These are phyloP conservation scores for Balamuthia mandrillaris DNA, from an alignment of 208 protist genomes.

Conservation along the genomic window DNA sequence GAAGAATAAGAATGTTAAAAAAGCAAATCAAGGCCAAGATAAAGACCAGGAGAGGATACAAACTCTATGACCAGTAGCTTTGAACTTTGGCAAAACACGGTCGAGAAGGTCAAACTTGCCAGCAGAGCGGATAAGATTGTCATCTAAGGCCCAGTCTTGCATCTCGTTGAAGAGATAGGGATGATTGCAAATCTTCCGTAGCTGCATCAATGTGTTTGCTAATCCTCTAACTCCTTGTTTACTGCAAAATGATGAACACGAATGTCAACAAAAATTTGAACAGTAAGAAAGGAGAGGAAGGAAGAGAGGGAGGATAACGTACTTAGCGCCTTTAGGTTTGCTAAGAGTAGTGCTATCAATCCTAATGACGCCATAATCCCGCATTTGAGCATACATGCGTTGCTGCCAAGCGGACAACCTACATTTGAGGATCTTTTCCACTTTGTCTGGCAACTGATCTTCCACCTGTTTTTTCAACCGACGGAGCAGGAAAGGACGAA, in stretches of 20 bases:
- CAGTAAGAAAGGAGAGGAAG: constrained; percentile 81
- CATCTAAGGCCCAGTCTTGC: background rate
- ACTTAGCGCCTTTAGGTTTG: background rate
- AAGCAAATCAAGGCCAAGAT: background rate
- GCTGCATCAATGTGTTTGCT: constrained; percentile 88
- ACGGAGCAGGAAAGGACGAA: constrained; percentile 87
- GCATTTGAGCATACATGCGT: background rate
- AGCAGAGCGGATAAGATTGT: background rate
- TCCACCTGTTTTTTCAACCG: constrained; percentile 90
- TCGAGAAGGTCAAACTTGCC: constrained; percentile 74
- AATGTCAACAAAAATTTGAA: constrained; percentile 93
- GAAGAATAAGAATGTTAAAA: background rate
- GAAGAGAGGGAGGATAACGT: background rate
- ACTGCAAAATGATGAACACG: constrained; percentile 85
- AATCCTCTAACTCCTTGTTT: constrained; percentile 89
- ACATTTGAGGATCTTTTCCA: constrained; percentile 65
- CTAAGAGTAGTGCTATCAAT: too few relatives aligned
- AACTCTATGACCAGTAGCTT: constrained; percentile 46
- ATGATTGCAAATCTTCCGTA: constrained; percentile 78
- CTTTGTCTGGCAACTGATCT: constrained; percentile 80
- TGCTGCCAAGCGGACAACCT: background rate
- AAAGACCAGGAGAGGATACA: background rate
- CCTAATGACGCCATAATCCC: background rate
- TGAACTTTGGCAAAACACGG: constrained; percentile 62
- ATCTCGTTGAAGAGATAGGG: constrained; percentile 74